Evolutionary conservation across 2,329 filamentous ascomycete species (phyloP).

Genomic region (Claviceps monticola): DNA sequence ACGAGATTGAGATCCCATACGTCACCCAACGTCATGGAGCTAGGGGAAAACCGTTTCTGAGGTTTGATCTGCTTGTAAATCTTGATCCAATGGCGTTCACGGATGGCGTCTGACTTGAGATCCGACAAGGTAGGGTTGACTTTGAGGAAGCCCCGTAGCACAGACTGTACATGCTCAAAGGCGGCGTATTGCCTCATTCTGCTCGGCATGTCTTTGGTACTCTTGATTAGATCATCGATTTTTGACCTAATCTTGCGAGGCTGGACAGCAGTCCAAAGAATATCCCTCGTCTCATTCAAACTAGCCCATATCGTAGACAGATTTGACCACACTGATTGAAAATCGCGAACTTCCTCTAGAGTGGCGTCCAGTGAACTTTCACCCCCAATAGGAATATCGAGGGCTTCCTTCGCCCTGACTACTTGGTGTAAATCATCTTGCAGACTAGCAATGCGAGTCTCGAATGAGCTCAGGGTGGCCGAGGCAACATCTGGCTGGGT

Average conservation of each 20-base stretch:
- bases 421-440: slow-evolving; percentile 88
- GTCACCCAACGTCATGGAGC: slow-evolving; percentile 92
- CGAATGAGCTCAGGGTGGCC: slow-evolving; percentile 67
- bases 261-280: slow-evolving; percentile 88
- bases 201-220: slow-evolving; percentile 98
- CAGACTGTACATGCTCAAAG: slow-evolving; percentile 95
- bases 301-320: slow-evolving; percentile 94
- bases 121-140: slow-evolving; percentile 80
- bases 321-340: slow-evolving; percentile 96
- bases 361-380: slow-evolving; percentile 76
- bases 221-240: slow-evolving; percentile 86
- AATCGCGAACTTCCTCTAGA: slow-evolving; percentile 92
- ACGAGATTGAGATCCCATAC: slow-evolving; percentile 95
- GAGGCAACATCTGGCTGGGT: slow-evolving; percentile 85
- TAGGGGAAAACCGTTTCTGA: slow-evolving; percentile 82
- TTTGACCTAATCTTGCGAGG: slow-evolving; percentile 82
- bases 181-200: slow-evolving; percentile 98
- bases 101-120: slow-evolving; percentile 89
- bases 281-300: slow-evolving; percentile 83
- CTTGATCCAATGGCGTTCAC: slow-evolving; percentile 92
- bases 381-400: slow-evolving; percentile 69
- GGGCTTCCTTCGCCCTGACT: slow-evolving; percentile 87
- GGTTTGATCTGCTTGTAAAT: slow-evolving; percentile 95
- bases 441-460: slow-evolving; percentile 69
- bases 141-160: slow-evolving; percentile 77